These are phyloP conservation scores for Clonostachys solani DNA, from an alignment of 2,329 filamentous ascomycete genomes.

Conservation along the genomic window DNA sequence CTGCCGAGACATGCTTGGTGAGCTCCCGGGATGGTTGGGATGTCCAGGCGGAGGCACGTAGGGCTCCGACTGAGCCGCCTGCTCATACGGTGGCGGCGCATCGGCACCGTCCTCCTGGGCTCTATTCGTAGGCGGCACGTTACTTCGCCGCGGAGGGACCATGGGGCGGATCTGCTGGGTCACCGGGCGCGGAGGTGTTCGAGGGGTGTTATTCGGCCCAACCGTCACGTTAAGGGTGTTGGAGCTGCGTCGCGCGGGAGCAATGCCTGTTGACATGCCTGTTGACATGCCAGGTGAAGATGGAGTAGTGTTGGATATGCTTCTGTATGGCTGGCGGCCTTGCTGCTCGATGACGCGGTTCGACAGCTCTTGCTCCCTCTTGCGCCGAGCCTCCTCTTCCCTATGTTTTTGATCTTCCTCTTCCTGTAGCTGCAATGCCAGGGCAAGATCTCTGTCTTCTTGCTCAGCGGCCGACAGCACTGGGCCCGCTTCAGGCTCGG, in stretches of 20 bases:
- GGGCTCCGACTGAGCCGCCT: slow-evolving; percentile 44
- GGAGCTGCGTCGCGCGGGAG: slow-evolving; percentile 10
- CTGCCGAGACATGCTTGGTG: slow-evolving; percentile 3
- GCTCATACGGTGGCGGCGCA: slow-evolving; percentile 54
- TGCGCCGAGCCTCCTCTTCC: slow-evolving; percentile 58
- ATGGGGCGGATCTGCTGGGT: slow-evolving; percentile 39
- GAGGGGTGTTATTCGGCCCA: slow-evolving; percentile 3
- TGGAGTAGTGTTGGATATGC: not conserved
- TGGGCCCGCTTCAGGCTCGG: not conserved
- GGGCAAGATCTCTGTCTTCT: slow-evolving; percentile 81
- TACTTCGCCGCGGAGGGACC: slow-evolving; percentile 26
- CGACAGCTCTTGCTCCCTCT: slow-evolving; percentile 63
- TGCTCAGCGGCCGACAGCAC: slow-evolving; percentile 38
- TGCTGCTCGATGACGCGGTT: slow-evolving; percentile 68
- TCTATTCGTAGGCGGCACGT: slow-evolving; percentile 15
- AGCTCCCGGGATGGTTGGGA: slow-evolving; percentile 41
- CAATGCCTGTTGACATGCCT: not conserved
- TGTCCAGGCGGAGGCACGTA: slow-evolving; percentile 49
- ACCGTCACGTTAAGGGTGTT: slow-evolving; percentile 5
- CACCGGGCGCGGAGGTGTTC: slow-evolving; percentile 1
- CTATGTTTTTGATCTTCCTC: slow-evolving; percentile 81
- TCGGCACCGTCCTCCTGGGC: slow-evolving; percentile 38
- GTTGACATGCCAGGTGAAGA: not conserved
- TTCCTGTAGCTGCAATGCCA: slow-evolving; percentile 90
- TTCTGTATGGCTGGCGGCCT: slow-evolving; percentile 28